A percentile compares a stretch with the other conserved stretches of the same genome.
These are phyloP conservation scores for Camellia sinensis DNA, from an alignment of 148 eudicot genomes.

Conservation along the genomic window DNA sequence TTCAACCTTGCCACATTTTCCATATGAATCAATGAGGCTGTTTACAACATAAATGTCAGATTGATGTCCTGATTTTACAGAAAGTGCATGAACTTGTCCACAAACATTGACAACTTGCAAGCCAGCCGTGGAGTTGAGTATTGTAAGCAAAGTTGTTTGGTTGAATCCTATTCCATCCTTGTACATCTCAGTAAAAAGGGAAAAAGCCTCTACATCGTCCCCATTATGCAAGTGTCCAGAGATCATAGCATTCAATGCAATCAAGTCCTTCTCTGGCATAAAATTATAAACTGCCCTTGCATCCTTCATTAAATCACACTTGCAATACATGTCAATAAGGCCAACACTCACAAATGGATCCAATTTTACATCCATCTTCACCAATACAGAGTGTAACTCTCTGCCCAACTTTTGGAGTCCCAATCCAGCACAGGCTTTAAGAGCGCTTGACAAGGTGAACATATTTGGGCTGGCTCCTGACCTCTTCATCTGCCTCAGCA, in stretches of 20 bases:
- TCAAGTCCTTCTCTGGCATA: slow-evolving; percentile 24
- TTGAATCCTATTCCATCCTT: slow-evolving; percentile 47
- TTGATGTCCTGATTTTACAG: slow-evolving; percentile 45
- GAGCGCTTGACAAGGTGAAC: slow-evolving; percentile 37
- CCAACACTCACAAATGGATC: slow-evolving; percentile 60
- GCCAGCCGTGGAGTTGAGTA: slow-evolving; percentile 51
- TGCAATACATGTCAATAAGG: slow-evolving; percentile 71
- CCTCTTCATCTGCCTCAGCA: slow-evolving; percentile 50
- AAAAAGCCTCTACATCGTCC: slow-evolving; percentile 42
- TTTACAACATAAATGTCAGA: slow-evolving; percentile 42
- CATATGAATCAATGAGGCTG: slow-evolving; percentile 34
- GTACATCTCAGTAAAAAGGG: slow-evolving; percentile 42
- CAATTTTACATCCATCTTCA: slow-evolving; percentile 46
- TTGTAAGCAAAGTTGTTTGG: slow-evolving; percentile 50
- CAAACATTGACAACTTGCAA: slow-evolving; percentile 35
- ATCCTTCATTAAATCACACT: slow-evolving; percentile 48
- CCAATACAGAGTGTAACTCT: slow-evolving; percentile 61
- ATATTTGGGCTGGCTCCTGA: slow-evolving; percentile 54
- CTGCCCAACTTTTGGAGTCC: slow-evolving; percentile 45
- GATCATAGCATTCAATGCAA: slow-evolving; percentile 16
- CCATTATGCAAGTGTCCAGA: slow-evolving; percentile 19
- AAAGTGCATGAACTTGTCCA: slow-evolving; percentile 54
- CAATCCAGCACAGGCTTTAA: slow-evolving; percentile 75
- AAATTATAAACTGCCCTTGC: slow-evolving; percentile 44
- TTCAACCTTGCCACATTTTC: slow-evolving; percentile 31